Evolutionary conservation across 1,284 basidiomycete species (phyloP).

Genomic region (Malassezia equina): DNA sequence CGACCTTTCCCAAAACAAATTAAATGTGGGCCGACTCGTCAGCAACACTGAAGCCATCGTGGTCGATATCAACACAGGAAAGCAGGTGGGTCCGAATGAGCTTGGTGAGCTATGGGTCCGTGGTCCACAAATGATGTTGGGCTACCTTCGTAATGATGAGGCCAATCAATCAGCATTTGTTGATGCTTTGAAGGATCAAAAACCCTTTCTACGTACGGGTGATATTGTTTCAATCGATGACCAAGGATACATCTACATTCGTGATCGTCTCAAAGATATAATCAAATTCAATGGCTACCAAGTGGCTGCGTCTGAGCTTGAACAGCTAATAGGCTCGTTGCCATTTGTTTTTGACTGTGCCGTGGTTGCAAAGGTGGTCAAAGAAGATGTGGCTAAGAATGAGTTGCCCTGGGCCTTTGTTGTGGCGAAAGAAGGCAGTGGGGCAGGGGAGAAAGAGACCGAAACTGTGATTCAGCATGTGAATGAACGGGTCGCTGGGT

Average conservation of each 20-base stretch:
- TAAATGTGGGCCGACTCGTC: conserved; percentile 34
- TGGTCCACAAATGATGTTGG: conserved; percentile 45
- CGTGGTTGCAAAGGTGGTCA: conserved; percentile 6
- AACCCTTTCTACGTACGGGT: conserved; percentile 34
- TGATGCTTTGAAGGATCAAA: conserved; percentile 15
- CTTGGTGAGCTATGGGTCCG: conserved; percentile 39
- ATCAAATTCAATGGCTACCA: conserved; percentile 48
- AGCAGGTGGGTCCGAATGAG: conserved; percentile 28
- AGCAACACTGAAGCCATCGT: conserved; percentile 37
- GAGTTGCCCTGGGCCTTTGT: conserved; percentile 38
- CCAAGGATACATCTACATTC: conserved; percentile 35
- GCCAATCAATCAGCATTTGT: conserved; percentile 34
- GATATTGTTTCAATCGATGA: conserved; percentile 38
- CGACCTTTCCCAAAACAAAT: conserved; percentile 23
- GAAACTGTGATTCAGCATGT: conserved; percentile 25
- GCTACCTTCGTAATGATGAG: conserved; percentile 41
- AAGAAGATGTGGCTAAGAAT: conserved; percentile 10
- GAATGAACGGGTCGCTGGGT: conserved; percentile 35
- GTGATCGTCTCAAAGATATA: conserved; percentile 42
- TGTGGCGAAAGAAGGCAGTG: conserved; percentile 17
- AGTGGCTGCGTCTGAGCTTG: conserved; percentile 42
- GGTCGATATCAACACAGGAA: conserved; percentile 21
- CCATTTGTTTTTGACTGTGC: conserved; percentile 7
- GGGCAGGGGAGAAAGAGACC: conserved; percentile 9
- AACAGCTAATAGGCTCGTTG: conserved; percentile 18